A percentile compares a stretch with the other conserved stretches of the same genome.
Evolutionary conservation across 2,329 filamentous ascomycete species (phyloP).

Genomic region (Cercospora canescens): DNA sequence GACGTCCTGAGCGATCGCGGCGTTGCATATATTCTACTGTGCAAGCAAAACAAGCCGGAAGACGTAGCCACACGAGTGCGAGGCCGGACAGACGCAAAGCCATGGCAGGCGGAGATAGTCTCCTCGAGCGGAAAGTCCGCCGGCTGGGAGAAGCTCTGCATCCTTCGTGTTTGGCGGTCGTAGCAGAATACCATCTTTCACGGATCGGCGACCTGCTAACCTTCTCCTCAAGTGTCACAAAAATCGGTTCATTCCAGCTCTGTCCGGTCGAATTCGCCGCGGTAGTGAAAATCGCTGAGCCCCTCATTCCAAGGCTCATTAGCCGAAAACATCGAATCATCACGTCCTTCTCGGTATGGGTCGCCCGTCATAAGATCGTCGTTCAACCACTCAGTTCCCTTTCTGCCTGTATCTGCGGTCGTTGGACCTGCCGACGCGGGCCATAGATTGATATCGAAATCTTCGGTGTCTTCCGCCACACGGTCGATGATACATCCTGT

Average conservation of each 20-base stretch:
- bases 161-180: conserved; percentile 77
- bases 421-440: conserved; percentile 25
- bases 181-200: neutral
- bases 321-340: conserved; percentile 29
- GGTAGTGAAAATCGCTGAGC: conserved; percentile 35
- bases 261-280: conserved; percentile 27
- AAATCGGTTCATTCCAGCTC: conserved; percentile 25
- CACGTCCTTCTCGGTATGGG: conserved; percentile 18
- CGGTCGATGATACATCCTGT: conserved; percentile 47
- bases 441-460: conserved; percentile 51
- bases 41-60: conserved; percentile 84
- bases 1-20: conserved; percentile 64
- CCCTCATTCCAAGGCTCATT: conserved; percentile 37
- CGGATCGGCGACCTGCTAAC: neutral
- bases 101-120: conserved; percentile 76
- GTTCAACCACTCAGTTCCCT: conserved; percentile 21
- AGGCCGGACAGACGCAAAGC: conserved; percentile 48
- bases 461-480: conserved; percentile 41
- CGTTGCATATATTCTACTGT: conserved; percentile 86
- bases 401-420: conserved; percentile 5
- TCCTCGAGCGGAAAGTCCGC: conserved; percentile 81
- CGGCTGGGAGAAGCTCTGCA: conserved; percentile 91
- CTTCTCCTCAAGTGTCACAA: neutral
- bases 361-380: conserved; percentile 26
- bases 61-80: conserved; percentile 66